Base-by-base conservation (phyloP, 306 rosid species). In the Ormosia semicastrata region DNA sequence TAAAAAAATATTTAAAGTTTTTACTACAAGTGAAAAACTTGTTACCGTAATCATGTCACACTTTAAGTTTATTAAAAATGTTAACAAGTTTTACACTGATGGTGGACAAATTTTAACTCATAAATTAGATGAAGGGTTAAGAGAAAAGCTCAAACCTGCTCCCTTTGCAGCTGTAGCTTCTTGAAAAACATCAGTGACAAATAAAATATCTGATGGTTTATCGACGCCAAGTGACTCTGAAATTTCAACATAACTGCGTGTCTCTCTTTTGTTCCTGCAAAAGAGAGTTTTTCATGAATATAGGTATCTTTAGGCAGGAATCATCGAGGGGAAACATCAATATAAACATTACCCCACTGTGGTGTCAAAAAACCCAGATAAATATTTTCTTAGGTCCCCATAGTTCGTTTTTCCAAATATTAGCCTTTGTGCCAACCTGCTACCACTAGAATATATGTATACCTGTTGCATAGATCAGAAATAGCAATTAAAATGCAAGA, bases 361-460 rank as follows among this genome's bases (percentile, higher is more conserved):
- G 47, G 98, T 93, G 75, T 95, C 99, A 76, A 95, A 95, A 88
- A 88, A 95, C 41, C 97, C 99, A 77, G 93, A 92, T 82, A 95
- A 77, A 77, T 86, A 93, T 83, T 93, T 84, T 82, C 98, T 89
- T 15, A 95, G 89, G 82, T 95, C 97, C 71, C 99, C 99, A 79
- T 87, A 84, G 78, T 87, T 92, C 32, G 98, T 90, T 78, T 93
- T 83, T 49, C 98, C 98, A 80, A 95, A 95, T 82, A 95, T 73
- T 49, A 95, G 95, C 88, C 96, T 92, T 79, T 95, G 99, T 0
- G 98, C 97, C 90, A 93, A 85, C 80, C 99, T 89, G 91, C 99
- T 95, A 59, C 99, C 98, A 73, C 99, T 95, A 5, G 99, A 95
- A 89, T 95, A 95, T 76, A 95, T 93, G 89, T 93, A 95, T 34